These are phyloP conservation scores for Pseudogymnoascus sp. DNA, from an alignment of 2,329 filamentous ascomycete genomes.

Conservation along the genomic window DNA sequence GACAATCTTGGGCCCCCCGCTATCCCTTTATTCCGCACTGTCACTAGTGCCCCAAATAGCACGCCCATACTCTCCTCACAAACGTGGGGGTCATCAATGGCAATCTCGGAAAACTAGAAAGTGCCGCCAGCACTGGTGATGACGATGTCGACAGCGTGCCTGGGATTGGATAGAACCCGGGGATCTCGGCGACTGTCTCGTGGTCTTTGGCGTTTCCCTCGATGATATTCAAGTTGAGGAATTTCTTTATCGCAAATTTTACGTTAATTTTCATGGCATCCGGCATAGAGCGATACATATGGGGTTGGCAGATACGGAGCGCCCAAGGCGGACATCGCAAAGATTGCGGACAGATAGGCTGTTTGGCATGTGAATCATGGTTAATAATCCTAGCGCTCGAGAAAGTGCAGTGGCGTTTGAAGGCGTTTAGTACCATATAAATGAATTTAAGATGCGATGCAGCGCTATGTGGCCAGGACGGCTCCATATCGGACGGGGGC, in stretches of 20 bases:
- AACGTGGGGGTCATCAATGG: neutral
- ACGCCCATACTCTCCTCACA: neutral
- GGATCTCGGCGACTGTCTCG: too few species aligned
- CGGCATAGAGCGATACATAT: neutral
- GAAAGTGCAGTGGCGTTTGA: neutral
- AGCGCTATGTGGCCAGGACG: neutral
- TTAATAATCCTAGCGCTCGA: neutral
- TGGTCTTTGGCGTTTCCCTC: constrained; percentile 11
- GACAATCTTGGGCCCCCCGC: neutral
- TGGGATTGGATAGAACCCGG: too few species aligned
- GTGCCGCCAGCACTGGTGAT: too few species aligned
- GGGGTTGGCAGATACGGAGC: neutral
- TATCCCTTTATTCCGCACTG: neutral
- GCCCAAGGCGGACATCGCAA: neutral
- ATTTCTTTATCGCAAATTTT: constrained; percentile 3
- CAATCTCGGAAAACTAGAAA: neutral
- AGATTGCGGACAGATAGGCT: neutral
- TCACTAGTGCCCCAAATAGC: neutral
- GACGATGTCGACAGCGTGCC: too few species aligned
- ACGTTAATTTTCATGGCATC: neutral
- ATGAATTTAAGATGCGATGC: neutral
- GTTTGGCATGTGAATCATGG: neutral
- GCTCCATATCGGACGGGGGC: neutral
- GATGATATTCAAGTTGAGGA: constrained; percentile 12
- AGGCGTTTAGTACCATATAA: neutral